phyloP scores from a whole-genome alignment of 2,329 filamentous ascomycete genomes.

The Sarocladiaceae sp. region DNA sequence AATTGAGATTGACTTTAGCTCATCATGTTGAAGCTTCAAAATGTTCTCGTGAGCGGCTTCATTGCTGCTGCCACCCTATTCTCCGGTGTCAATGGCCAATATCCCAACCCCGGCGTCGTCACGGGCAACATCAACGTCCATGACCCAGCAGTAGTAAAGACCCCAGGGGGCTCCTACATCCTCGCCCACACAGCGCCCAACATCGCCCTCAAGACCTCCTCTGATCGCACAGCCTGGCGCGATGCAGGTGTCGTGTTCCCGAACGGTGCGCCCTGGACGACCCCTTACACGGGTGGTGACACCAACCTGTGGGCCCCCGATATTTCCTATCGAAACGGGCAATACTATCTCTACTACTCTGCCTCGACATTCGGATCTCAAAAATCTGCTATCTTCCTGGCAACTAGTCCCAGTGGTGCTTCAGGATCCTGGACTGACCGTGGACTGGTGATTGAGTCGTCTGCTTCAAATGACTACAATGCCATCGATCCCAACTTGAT shows the following conservation, averaged over 20 bases:
- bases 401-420: slow-evolving; percentile 23
- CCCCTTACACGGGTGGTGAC: slow-evolving; percentile 22
- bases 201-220: slow-evolving; percentile 26
- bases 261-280: slow-evolving; percentile 26
- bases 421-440: slow-evolving; percentile 26
- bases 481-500: slow-evolving; percentile 26
- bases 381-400: slow-evolving; percentile 26
- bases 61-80: neutral
- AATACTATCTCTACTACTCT: slow-evolving; percentile 29
- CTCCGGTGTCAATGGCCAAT: neutral
- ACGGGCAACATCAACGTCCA: slow-evolving; percentile 22
- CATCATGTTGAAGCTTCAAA: neutral
- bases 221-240: slow-evolving; percentile 25
- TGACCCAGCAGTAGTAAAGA: slow-evolving; percentile 26
- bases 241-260: slow-evolving; percentile 26
- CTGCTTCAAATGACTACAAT: slow-evolving; percentile 20
- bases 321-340: slow-evolving; percentile 32
- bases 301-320: slow-evolving; percentile 48
- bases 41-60: neutral
- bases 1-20: neutral
- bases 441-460: slow-evolving; percentile 22
- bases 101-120: slow-evolving; percentile 19
- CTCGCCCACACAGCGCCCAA: slow-evolving; percentile 22
- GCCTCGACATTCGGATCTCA: slow-evolving; percentile 23
- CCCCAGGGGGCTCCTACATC: slow-evolving; percentile 21